Evolutionary conservation across 305 asterid genomes (phyloP).

Genomic region (Fraxinus nigra): DNA sequence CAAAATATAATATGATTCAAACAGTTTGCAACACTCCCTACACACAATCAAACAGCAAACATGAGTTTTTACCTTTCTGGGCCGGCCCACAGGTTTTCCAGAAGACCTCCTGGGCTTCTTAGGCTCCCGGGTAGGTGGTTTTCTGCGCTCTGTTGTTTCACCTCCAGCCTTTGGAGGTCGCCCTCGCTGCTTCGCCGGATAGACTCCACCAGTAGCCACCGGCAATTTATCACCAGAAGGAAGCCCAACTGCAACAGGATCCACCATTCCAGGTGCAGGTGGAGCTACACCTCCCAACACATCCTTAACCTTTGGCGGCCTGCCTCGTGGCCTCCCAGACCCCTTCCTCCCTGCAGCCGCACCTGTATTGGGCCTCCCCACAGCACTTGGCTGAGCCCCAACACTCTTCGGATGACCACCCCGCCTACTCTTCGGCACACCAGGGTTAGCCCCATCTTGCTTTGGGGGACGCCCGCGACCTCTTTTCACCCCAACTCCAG

Average conservation of each 20-base stretch:
- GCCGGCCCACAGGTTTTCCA: conserved; percentile 78
- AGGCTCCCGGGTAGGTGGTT: conserved; percentile 22
- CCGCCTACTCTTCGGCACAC: conserved; percentile 39
- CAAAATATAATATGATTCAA: neutral
- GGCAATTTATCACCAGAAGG: conserved; percentile 12
- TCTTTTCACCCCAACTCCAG: conserved; percentile 18
- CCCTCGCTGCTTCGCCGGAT: conserved; percentile 53
- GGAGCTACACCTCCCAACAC: conserved; percentile 35
- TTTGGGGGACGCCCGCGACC: conserved; percentile 60
- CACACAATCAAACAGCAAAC: neutral
- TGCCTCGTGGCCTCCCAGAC: conserved; percentile 60
- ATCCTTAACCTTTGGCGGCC: conserved; percentile 49
- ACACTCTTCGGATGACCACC: conserved; percentile 56
- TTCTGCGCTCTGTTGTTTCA: conserved; percentile 30
- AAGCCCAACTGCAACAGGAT: conserved; percentile 18
- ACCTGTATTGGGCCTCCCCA: conserved; percentile 39
- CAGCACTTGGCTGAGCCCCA: conserved; percentile 16
- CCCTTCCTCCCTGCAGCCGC: conserved; percentile 22
- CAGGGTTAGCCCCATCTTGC: conserved; percentile 35
- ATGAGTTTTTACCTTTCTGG: conserved; percentile 56
- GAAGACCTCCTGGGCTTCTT: conserved; percentile 44
- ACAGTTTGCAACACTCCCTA: neutral
- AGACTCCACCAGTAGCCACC: conserved; percentile 21
- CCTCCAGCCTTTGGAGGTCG: conserved; percentile 54
- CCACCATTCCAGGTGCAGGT: conserved; percentile 9